These are phyloP conservation scores for Ophiocordyceps camponoti-saundersi DNA, from an alignment of 2,329 filamentous ascomycete genomes.

Conservation along the genomic window DNA sequence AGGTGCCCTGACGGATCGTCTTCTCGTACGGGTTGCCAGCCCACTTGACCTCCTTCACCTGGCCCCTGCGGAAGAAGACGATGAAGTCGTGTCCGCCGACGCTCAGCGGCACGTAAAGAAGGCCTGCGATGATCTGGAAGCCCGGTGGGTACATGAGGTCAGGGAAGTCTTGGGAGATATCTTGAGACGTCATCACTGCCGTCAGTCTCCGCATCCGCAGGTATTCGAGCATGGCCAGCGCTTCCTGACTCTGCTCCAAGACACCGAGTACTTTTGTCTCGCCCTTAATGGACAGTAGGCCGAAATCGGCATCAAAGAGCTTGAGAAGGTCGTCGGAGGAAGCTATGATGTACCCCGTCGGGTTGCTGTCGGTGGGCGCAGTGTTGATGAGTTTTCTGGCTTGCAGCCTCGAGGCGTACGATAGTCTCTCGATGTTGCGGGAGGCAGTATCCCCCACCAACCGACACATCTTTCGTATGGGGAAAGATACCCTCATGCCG, in stretches of 20 bases:
- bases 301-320: conserved; percentile 77
- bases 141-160: conserved; percentile 67
- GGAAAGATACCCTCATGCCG: conserved; percentile 84
- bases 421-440: conserved; percentile 72
- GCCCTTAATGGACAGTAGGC: conserved; percentile 67
- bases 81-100: conserved; percentile 69
- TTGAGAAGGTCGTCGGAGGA: conserved; percentile 73
- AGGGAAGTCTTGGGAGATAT: conserved; percentile 60
- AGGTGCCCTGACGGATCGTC: conserved; percentile 51
- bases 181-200: conserved; percentile 62
- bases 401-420: conserved; percentile 70
- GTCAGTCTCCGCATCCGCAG: conserved; percentile 58
- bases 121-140: conserved; percentile 59
- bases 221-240: conserved; percentile 71
- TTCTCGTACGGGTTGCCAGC: conserved; percentile 80
- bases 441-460: conserved; percentile 75
- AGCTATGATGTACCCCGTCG: conserved; percentile 78
- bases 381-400: conserved; percentile 81
- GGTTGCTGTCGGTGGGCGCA: conserved; percentile 62
- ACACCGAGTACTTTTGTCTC: conserved; percentile 75
- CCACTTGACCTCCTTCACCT: conserved; percentile 65
- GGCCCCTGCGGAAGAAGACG: conserved; percentile 71
- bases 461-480: conserved; percentile 82
- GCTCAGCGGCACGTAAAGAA: conserved; percentile 69
- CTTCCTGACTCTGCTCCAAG: conserved; percentile 62